phyloP scores from a whole-genome alignment of 257 asterid genomes.

The Schizonepeta tenuifolia region DNA sequence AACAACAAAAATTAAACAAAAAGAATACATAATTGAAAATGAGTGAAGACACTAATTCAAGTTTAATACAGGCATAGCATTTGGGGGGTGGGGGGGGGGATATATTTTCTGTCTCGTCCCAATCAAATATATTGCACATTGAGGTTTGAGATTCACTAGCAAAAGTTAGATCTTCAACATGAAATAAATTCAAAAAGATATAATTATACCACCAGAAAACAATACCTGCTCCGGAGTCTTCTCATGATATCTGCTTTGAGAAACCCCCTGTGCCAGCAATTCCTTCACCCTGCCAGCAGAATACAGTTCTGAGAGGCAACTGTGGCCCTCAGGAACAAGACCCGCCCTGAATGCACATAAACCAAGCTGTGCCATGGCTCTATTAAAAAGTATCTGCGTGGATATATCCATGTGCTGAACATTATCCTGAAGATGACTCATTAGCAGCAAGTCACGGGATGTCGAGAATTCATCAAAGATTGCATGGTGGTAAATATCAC shows the following conservation, averaged over 20 bases:
- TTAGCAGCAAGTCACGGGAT: slow-evolving; percentile 84
- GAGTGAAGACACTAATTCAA: not conserved
- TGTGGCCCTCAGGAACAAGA: slow-evolving; percentile 72
- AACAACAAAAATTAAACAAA: not conserved
- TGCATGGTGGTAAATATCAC: slow-evolving; percentile 95
- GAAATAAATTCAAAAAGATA: not conserved
- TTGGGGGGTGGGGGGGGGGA: not conserved
- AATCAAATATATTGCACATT: not conserved
- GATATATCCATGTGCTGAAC: slow-evolving; percentile 96
- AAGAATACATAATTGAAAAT: not conserved
- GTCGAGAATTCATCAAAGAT: slow-evolving; percentile 76
- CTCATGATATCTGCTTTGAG: slow-evolving; percentile 92
- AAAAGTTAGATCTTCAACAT: not conserved
- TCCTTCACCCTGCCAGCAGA: slow-evolving; percentile 97
- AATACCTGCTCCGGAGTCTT: slow-evolving; percentile 97
- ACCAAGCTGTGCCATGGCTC: slow-evolving; percentile 98
- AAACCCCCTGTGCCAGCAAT: slow-evolving; percentile 92
- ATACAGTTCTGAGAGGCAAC: slow-evolving; percentile 88
- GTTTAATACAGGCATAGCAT: not conserved
- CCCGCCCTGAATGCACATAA: slow-evolving; percentile 88
- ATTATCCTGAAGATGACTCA: slow-evolving; percentile 98
- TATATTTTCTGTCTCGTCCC: not conserved
- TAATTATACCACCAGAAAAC: not conserved
- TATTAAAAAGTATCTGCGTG: slow-evolving; percentile 85
- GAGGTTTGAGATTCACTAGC: not conserved